Evolutionary conservation across 129 eudicot genomes (phyloP).

Genomic region (Tagetes patula): DNA sequence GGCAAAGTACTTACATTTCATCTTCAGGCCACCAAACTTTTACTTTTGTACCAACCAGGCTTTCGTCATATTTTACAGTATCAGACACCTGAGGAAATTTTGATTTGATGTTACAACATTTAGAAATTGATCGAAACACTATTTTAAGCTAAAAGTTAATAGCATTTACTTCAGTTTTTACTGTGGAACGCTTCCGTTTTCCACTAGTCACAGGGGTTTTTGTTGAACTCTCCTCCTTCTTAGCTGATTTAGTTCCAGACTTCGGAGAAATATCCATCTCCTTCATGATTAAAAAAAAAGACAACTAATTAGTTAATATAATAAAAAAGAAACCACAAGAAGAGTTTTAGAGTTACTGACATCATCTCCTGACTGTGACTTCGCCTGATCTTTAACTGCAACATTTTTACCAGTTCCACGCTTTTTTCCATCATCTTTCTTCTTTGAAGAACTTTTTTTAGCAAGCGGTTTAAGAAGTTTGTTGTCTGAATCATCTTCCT

Average conservation of each 20-base stretch:
- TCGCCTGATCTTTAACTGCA: constrained; percentile 42
- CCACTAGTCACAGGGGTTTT: constrained; percentile 46
- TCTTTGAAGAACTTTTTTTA: constrained; percentile 38
- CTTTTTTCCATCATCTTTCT: constrained; percentile 48
- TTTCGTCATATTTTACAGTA: constrained; percentile 36
- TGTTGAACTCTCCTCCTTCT: constrained; percentile 47
- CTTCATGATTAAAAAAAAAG: constrained; percentile 33
- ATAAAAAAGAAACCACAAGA: not conserved
- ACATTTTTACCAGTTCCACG: constrained; percentile 52
- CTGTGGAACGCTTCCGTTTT: constrained; percentile 71
- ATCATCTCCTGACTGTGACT: constrained; percentile 44
- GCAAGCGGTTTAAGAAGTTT: constrained; percentile 38
- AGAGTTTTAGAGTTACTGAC: constrained; percentile 32
- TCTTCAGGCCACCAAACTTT: constrained; percentile 97
- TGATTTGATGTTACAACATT: not conserved
- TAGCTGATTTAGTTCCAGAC: constrained; percentile 49
- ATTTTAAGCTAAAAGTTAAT: not conserved
- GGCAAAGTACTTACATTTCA: constrained; percentile 45
- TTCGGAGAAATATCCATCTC: constrained; percentile 51
- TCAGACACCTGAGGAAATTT: constrained; percentile 46
- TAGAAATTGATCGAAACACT: constrained; percentile 8
- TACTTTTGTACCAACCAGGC: constrained; percentile 65
- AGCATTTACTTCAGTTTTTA: constrained; percentile 47
- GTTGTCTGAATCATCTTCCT: constrained; percentile 39
- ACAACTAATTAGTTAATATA: not conserved